Evolutionary conservation across 495 filamentous ascomycete genomes (phyloP), one percentile per base, ranked within the genome.

Genomic region (Neurospora sp.): DNA sequence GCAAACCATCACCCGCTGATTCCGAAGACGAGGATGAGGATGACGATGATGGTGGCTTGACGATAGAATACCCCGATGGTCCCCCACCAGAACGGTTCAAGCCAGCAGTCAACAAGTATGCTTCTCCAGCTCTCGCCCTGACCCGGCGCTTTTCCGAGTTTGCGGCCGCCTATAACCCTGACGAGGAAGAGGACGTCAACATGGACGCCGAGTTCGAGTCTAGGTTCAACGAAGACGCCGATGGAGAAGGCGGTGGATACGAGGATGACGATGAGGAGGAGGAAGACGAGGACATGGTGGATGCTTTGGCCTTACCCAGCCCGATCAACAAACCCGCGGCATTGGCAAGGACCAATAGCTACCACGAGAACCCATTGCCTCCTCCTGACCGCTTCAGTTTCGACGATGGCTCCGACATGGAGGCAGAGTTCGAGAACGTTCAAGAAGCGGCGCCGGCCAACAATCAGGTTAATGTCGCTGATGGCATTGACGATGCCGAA

Each of bases 51-150:
- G 75, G 78, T n/a, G 80, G 79, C 2, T 79, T 86, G 38, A 79
- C 79, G n/a, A 79, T 86, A 45, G 84, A 86, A 71, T 83, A 83
- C 70, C 84, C 84, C 0, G 83, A 79, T 44, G 84, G 81, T 71
- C 76, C 79, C 42, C 76, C 78, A 18, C 44, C 72, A 38, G 59
- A 42, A 38, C 65, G 69, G 35, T 79, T 75, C 72, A 68, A 72
- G 3, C 74, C 79, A 20, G 10, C 78, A 44, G 76, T 71, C 18
- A 70, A 68, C 20, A 79, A 74, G 72, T 75, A 79, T 53, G 83
- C 81, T 72, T 80, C 79, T 4, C 79, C 81, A 0, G 76, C 80
- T n/a, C 77, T 85, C 74, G 31, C 72, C 20, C 74, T 82, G 12
- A 77, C 76, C 40, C 80, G 83, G 31, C 81, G 80, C 40, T 85